phyloP scores from a whole-genome alignment of 2,329 filamentous ascomycete species.

The Ophiostoma fasciatum region DNA sequence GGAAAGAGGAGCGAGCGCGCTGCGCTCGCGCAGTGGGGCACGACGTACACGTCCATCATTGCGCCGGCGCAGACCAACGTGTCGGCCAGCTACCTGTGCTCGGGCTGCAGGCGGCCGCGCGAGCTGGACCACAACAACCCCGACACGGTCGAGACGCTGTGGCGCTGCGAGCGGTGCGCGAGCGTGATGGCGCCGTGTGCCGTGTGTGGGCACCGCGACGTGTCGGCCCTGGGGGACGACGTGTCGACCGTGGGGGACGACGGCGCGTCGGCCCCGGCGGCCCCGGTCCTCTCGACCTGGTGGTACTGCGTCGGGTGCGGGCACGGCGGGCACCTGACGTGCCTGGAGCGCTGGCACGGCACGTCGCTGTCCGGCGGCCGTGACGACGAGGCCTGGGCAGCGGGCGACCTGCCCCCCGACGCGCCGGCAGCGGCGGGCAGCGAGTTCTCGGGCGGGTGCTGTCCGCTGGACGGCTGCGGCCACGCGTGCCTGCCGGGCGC shows the following conservation, averaged over 20 bases:
- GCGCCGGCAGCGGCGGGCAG: conserved; percentile 1
- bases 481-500: conserved; percentile 46
- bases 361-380: background rate
- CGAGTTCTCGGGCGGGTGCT: conserved; percentile 38
- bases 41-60: conserved; percentile 33
- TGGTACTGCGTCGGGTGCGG: conserved; percentile 49
- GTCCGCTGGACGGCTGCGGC: conserved; percentile 49
- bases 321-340: conserved; percentile 47
- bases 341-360: conserved; percentile 43
- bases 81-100: conserved; percentile 38
- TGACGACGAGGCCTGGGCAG: conserved; percentile 15
- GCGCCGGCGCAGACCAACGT: conserved; percentile 38
- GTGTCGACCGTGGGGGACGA: background rate
- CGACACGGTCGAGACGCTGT: conserved; percentile 20
- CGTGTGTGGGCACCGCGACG: conserved; percentile 40
- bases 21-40: conserved; percentile 36
- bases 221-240: conserved; percentile 13
- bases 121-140: conserved; percentile 29
- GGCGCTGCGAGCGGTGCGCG: conserved; percentile 42
- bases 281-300: conserved; percentile 32
- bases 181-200: conserved; percentile 40
- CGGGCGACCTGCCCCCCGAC: conserved; percentile 13
- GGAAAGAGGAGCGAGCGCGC: too few species aligned
- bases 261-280: conserved; percentile 1
- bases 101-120: conserved; percentile 39